Conservation (phyloP, 306 rosid genomes). For the Malus sylvestris region DNA sequence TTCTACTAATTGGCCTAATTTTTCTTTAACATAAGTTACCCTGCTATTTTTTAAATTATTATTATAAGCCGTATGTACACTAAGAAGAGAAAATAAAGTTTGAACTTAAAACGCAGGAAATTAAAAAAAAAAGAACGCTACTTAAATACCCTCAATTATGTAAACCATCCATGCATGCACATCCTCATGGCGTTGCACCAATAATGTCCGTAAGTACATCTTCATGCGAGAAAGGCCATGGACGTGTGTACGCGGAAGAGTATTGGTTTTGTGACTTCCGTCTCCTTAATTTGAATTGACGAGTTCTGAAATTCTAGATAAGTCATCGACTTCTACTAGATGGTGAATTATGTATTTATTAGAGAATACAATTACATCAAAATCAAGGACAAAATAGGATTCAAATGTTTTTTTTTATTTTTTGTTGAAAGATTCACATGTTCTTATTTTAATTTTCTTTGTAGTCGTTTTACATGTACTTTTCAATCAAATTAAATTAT, state of each 20-base stretch:
- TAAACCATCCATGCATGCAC: too few relatives aligned
- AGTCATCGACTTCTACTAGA: background rate
- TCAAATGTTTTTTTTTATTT: background rate
- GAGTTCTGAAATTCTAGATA: slow-evolving; percentile 3
- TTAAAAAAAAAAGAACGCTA: too few relatives aligned
- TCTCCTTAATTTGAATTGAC: slow-evolving; percentile 5
- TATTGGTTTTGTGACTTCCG: background rate
- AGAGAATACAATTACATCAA: background rate
- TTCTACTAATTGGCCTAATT: too few relatives aligned
- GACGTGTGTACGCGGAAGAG: background rate
- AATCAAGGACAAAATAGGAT: background rate
- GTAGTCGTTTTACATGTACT: background rate
- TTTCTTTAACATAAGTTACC: too few relatives aligned
- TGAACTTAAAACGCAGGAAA: too few relatives aligned
- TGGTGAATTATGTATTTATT: background rate
- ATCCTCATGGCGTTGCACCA: too few relatives aligned
- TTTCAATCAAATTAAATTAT: background rate
- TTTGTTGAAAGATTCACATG: background rate
- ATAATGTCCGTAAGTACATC: background rate
- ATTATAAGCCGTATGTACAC: too few relatives aligned
- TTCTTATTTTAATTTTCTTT: background rate
- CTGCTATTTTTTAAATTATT: too few relatives aligned
- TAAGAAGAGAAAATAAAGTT: too few relatives aligned
- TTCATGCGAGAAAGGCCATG: background rate
- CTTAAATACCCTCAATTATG: too few relatives aligned